Evolutionary conservation across 106 monocot genomes (phyloP), one percentile per base, ranked within the genome.

Genomic region (Cymbidium sinense): DNA sequence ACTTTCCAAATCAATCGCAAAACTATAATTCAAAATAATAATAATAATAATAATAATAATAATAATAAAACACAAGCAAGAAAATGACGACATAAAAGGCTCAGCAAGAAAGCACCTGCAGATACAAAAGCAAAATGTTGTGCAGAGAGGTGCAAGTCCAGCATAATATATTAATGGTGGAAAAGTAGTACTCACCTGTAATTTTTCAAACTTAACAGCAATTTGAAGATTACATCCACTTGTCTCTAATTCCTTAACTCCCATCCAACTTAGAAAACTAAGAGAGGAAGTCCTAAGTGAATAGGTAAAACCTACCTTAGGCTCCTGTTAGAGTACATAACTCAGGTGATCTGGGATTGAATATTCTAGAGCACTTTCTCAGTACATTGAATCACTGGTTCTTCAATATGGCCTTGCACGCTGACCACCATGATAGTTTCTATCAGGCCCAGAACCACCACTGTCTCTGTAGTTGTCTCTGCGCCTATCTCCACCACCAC

Each of bases 161-260:
- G 36, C 34, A 71, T 39, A 71, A 71, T 71, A 37, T 71, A 71
- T 70, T 70, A 71, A 71, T 37, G 37, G 20, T 36, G 37, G 31
- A 71, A 71, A 71, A 71, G 71, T 37, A 37, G 71, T 29, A 71
- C 71, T 71, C 71, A 71, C 71, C 71, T 71, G 71, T 31, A 36
- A 29, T 67, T 67, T 34, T 71, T 39, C 36, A 71, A 71, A 36
- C 4, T 12, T 37, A 71, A 34, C 71, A 71, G 71, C 71, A 71
- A 71, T 71, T 71, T 37, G 71, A 37, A 71, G 71, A 71, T 71
- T 71, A 71, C 71, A 71, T 71, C 71, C 36, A 71, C 21, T 71
- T 71, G 71, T 37, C 71, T 71, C 34, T 71, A 71, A 37, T 34
- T 9, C 13, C 71, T 36, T 71, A 71, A 71, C 36, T 71, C 71